Conservation (phyloP, 2,329 filamentous ascomycete species). For the Claviceps sp. region DNA sequence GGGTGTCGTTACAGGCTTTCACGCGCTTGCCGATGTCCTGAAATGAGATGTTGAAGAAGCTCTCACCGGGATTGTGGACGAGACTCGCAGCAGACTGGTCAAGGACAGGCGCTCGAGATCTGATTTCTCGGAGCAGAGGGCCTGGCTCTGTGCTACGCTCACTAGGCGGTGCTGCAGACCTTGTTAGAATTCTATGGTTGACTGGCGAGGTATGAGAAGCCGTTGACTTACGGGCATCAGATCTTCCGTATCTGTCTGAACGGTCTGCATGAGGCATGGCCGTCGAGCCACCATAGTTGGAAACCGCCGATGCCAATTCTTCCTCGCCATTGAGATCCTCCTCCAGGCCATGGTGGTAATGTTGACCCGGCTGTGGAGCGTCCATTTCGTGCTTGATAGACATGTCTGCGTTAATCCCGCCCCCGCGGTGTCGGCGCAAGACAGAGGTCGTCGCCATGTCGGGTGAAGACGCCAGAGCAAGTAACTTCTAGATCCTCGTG, state of each 20-base stretch:
- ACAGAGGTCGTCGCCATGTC: neutral
- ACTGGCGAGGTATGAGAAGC: neutral
- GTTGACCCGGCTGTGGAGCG: neutral
- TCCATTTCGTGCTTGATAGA: conserved; percentile 16
- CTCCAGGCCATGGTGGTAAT: neutral
- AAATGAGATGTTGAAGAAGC: conserved; percentile 30
- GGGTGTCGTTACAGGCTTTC: conserved; percentile 50
- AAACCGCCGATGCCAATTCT: conserved; percentile 1
- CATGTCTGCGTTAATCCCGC: neutral
- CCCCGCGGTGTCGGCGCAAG: conserved; percentile 1
- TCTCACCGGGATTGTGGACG: conserved; percentile 17
- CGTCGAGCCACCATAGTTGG: conserved; percentile 10
- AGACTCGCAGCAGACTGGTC: conserved; percentile 8
- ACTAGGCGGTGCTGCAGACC: conserved; percentile 22
- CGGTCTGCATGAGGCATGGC: conserved; percentile 9
- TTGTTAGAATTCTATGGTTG: neutral
- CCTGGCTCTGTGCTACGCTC: conserved; percentile 21
- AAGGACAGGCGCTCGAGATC: conserved; percentile 14
- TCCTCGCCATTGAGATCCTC: neutral
- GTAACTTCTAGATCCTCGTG: neutral
- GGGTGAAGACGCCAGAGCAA: neutral
- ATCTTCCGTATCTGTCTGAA: conserved; percentile 17
- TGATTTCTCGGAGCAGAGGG: conserved; percentile 24
- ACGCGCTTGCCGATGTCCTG: conserved; percentile 47
- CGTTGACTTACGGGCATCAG: conserved; percentile 24